These are phyloP conservation scores for Huiozyma sinensis DNA, from an alignment of 805 yeast species.

Conservation along the genomic window DNA sequence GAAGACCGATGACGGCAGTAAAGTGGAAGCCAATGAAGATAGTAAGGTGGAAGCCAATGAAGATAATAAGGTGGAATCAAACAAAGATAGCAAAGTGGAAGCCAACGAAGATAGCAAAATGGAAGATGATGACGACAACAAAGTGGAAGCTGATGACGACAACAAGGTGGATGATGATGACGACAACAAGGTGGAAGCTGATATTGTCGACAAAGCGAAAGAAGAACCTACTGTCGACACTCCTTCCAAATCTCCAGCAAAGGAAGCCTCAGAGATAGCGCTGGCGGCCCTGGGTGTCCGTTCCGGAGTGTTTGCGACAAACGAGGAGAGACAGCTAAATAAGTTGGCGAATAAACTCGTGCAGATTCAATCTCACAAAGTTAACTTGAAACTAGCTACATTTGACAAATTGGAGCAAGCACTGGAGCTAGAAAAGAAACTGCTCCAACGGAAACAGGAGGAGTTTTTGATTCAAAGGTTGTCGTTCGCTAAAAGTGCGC, in stretches of 20 bases:
- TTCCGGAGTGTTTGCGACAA: conserved; percentile 66
- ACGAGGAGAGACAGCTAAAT: conserved; percentile 71
- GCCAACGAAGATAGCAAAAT: background rate
- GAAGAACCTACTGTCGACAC: background rate
- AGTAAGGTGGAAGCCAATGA: conserved; percentile 1
- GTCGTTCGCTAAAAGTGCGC: conserved; percentile 51
- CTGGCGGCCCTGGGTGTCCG: conserved; percentile 71
- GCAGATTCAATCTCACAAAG: conserved; percentile 50
- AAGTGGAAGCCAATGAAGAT: background rate
- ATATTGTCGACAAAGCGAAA: background rate
- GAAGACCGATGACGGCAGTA: background rate
- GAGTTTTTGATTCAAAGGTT: conserved; percentile 56
- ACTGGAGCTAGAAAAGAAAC: conserved; percentile 52
- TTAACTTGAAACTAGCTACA: conserved; percentile 52
- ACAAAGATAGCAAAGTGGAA: background rate
- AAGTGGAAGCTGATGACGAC: background rate
- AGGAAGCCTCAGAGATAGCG: conserved; percentile 58
- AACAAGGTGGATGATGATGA: background rate
- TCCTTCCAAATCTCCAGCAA: conserved; percentile 5
- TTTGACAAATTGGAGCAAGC: conserved; percentile 54
- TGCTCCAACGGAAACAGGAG: conserved; percentile 51
- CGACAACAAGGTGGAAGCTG: background rate
- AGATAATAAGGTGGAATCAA: background rate
- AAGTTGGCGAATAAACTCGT: conserved; percentile 46
- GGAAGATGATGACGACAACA: background rate